phyloP scores from a whole-genome alignment of 805 yeast species.

The Lipomyces japonicus region DNA sequence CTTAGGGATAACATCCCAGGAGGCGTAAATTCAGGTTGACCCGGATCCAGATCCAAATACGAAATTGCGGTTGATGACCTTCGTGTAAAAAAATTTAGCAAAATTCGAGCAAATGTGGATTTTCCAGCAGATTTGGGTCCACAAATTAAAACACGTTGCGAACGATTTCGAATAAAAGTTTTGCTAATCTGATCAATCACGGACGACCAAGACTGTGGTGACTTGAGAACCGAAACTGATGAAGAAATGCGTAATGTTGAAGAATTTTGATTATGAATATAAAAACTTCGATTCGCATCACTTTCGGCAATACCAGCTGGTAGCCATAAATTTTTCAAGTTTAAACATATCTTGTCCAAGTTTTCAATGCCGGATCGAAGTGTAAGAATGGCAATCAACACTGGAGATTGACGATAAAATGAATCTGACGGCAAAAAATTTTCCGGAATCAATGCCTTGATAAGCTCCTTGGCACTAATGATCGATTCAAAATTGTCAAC shows the following conservation, averaged over 20 bases:
- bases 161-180: constrained; percentile 1
- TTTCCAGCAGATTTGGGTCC: constrained; percentile 81
- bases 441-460: constrained; percentile 7
- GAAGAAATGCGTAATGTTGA: constrained; percentile 17
- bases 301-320: too few relatives aligned
- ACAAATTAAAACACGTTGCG: constrained; percentile 41
- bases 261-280: constrained; percentile 7
- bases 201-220: constrained; percentile 6
- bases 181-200: not conserved
- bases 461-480: constrained; percentile 3
- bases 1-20: constrained; percentile 62
- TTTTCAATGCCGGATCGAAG: constrained; percentile 4
- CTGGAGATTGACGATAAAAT: constrained; percentile 23
- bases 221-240: constrained; percentile 28
- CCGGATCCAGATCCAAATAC: constrained; percentile 79
- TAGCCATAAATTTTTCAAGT: too few relatives aligned
- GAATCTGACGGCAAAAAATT: constrained; percentile 13
- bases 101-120: constrained; percentile 59
- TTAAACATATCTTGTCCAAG: constrained; percentile 3
- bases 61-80: constrained; percentile 7
- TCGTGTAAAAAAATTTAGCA: constrained; percentile 44
- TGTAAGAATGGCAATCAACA: constrained; percentile 28
- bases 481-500: not conserved
- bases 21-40: constrained; percentile 72
- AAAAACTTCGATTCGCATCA: too few relatives aligned